Percentiles rank a stretch among this genome's conserved stretches.
phyloP scores from a whole-genome alignment of 2,329 filamentous ascomycete species.

The Botrytis aclada region DNA sequence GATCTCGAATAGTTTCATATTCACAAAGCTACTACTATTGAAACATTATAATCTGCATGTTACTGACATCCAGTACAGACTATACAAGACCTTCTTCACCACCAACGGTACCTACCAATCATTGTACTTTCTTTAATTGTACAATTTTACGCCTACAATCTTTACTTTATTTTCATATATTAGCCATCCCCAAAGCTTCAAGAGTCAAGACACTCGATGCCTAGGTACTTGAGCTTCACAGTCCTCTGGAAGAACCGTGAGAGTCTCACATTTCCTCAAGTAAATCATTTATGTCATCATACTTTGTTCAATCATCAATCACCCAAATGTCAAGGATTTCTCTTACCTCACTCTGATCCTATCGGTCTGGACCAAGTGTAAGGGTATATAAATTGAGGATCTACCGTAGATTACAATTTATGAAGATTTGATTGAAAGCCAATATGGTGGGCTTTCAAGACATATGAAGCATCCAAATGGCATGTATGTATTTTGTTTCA shows the following conservation, averaged over 20 bases:
- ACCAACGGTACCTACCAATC: neutral
- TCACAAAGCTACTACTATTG: neutral
- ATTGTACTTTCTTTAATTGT: neutral
- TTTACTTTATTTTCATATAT: neutral
- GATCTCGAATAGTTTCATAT: neutral
- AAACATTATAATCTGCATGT: neutral
- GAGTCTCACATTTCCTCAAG: constrained; percentile 2
- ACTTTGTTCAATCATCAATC: neutral
- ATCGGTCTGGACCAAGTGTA: neutral
- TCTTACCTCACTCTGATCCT: neutral
- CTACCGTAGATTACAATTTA: neutral
- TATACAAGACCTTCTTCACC: neutral
- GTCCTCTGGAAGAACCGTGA: neutral
- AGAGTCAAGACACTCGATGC: neutral
- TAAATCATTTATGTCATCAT: constrained; percentile 1
- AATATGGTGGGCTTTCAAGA: neutral
- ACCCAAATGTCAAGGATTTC: neutral
- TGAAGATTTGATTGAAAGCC: neutral
- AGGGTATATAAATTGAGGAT: neutral
- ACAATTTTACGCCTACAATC: neutral
- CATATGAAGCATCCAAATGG: neutral
- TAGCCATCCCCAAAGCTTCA: neutral
- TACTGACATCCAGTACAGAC: neutral
- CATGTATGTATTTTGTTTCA: neutral
- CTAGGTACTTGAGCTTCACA: neutral